Evolutionary conservation across 1,139 yeast genomes (phyloP), one percentile per base, ranked within the genome.

Genomic region (Suhomyces maxii): DNA sequence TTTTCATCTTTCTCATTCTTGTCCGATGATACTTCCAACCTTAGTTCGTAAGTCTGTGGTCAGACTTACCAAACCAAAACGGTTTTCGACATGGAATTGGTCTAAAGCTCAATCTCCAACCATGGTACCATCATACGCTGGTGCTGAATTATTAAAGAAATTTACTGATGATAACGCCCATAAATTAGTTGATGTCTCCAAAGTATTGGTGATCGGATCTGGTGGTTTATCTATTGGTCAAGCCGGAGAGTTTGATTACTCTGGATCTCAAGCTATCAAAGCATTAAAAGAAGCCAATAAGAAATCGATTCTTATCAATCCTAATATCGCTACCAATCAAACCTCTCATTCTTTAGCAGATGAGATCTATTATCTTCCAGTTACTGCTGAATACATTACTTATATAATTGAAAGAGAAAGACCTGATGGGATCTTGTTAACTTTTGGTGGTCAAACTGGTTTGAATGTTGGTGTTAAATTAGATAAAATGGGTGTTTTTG

Each of bases 381-480:
- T 93, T 36, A 95, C 98, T 41, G 87, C 98, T 28, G 99, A 93
- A 66, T 93, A 90, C 69, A 89, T 93, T 59, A 86, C 91, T 36
- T 87, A 93, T 66, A 89, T 93, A 59, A 91, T 93, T 54, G 96
- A 93, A 71, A 84, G 96, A 57, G 99, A 93, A 73, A 82, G 84
- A 59, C 99, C 99, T 37, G 98, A 93, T 68, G 98, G 97, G 44
- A 91, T 93, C 50, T 76, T 90, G 60, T 78, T 91, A 60, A 93
- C 99, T 5, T 93, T 93, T 68, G 99, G 99, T 63, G 99, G 99
- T 56, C 99, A 93, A 76, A 93, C 99, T 37, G 99, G 86, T 53
- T 79, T 93, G 61, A 93, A 91, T 64, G 97, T 93, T 52, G 99
- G 99, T 71, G 95, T 93, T 45, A 86, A 89, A 59, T 80, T 93